These are phyloP conservation scores for Pseudocercospora pini-densiflorae DNA, from an alignment of 2,329 filamentous ascomycete species.

Conservation along the genomic window DNA sequence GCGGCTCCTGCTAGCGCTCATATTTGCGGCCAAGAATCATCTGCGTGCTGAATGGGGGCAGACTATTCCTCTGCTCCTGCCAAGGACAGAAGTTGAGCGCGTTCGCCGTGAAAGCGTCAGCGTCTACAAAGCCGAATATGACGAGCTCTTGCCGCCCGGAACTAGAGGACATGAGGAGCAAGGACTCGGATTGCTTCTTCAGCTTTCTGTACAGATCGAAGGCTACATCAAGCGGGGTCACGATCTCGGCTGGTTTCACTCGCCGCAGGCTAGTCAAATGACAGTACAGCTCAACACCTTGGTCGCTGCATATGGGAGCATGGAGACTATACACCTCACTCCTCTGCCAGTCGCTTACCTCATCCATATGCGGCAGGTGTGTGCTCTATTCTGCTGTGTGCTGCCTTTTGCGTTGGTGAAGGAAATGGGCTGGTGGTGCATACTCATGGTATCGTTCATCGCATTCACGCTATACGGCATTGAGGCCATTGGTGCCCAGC, in stretches of 20 bases:
- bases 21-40: constrained; percentile 68
- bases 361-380: constrained; percentile 68
- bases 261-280: constrained; percentile 62
- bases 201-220: constrained; percentile 64
- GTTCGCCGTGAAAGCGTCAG: constrained; percentile 36
- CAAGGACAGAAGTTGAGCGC: constrained; percentile 30
- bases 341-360: constrained; percentile 68
- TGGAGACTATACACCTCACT: constrained; percentile 69
- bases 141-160: constrained; percentile 40
- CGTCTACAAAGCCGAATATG: constrained; percentile 41
- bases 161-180: constrained; percentile 57
- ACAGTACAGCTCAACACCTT: constrained; percentile 62
- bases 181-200: constrained; percentile 63
- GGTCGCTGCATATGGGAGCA: constrained; percentile 63
- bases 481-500: constrained; percentile 65
- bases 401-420: constrained; percentile 67
- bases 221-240: constrained; percentile 62
- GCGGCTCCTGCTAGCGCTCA: constrained; percentile 63
- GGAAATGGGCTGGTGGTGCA: constrained; percentile 66
- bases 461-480: constrained; percentile 69
- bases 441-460: constrained; percentile 63
- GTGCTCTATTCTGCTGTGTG: constrained; percentile 64
- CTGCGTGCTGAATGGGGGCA: constrained; percentile 66
- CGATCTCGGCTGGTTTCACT: constrained; percentile 63
- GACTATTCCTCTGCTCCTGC: constrained; percentile 39